Evolutionary conservation across 805 yeast species (phyloP).

Genomic region (Candida oleophila): DNA sequence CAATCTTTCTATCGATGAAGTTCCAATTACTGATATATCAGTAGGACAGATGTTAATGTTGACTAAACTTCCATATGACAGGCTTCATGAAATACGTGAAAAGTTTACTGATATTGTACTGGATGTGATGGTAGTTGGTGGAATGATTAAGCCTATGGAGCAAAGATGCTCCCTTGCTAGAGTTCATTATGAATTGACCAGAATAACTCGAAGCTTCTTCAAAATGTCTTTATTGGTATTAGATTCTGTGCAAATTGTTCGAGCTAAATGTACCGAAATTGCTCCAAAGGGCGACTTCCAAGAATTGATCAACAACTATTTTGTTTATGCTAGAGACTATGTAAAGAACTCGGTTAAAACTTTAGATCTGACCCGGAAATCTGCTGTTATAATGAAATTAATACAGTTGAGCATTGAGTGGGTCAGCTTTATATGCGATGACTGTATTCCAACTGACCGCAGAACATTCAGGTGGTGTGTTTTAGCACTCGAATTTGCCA

Average conservation of each 20-base stretch:
- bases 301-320: slow-evolving; percentile 72
- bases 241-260: slow-evolving; percentile 53
- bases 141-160: slow-evolving; percentile 45
- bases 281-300: slow-evolving; percentile 57
- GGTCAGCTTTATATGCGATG: slow-evolving; percentile 91
- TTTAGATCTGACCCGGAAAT: slow-evolving; percentile 63
- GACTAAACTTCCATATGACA: slow-evolving; percentile 63
- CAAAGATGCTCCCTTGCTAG: slow-evolving; percentile 68
- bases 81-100: slow-evolving; percentile 54
- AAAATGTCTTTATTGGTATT: slow-evolving; percentile 65
- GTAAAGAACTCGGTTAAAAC: slow-evolving; percentile 69
- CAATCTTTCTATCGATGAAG: slow-evolving; percentile 46
- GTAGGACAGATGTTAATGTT: slow-evolving; percentile 68
- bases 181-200: slow-evolving; percentile 71
- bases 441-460: slow-evolving; percentile 88
- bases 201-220: slow-evolving; percentile 65
- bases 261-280: slow-evolving; percentile 54
- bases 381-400: slow-evolving; percentile 67
- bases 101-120: slow-evolving; percentile 58
- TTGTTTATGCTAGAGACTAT: slow-evolving; percentile 76
- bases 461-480: slow-evolving; percentile 97
- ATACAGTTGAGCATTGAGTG: slow-evolving; percentile 81
- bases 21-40: slow-evolving; percentile 56
- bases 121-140: slow-evolving; percentile 44
- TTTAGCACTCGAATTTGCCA: slow-evolving; percentile 90